Conservation (phyloP, 495 filamentous ascomycete genomes). For the Penicillium alfredii region DNA sequence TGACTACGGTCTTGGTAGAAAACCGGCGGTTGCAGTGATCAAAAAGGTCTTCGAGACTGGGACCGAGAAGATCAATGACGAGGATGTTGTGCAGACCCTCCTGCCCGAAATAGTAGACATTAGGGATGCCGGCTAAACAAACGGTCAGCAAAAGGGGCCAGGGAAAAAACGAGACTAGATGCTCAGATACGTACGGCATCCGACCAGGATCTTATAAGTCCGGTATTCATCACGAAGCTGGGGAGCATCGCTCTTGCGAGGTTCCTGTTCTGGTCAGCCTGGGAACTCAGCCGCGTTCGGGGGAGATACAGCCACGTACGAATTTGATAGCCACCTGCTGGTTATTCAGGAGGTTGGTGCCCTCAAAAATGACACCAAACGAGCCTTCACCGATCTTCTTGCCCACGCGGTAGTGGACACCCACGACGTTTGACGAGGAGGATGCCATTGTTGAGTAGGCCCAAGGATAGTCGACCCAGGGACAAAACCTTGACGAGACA, state of each 20-base stretch:
- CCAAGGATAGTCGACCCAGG: constrained; percentile 11
- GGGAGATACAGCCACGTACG: constrained; percentile 49
- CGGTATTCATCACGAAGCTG: constrained; percentile 98
- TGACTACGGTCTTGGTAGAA: constrained; percentile 94
- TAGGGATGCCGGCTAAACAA: constrained; percentile 85
- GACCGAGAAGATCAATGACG: constrained; percentile 94
- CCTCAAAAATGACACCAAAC: constrained; percentile 98
- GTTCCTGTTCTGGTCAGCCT: constrained; percentile 60
- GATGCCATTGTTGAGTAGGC: constrained; percentile 66
- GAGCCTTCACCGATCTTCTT: constrained; percentile 99
- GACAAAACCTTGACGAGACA: constrained; percentile 19
- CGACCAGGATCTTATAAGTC: constrained; percentile 98
- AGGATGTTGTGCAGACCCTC: constrained; percentile 99
- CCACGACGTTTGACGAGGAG: constrained; percentile 95
- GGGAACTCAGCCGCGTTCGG: not conserved
- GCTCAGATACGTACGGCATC: constrained; percentile 91
- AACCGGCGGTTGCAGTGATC: constrained; percentile 96
- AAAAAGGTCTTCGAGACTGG: constrained; percentile 95
- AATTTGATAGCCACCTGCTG: constrained; percentile 99
- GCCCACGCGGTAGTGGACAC: constrained; percentile 96
- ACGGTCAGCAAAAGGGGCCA: not conserved
- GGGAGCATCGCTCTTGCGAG: constrained; percentile 95
- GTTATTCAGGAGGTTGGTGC: constrained; percentile 97
- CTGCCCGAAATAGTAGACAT: constrained; percentile 99
- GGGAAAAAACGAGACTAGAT: too few species aligned